These are phyloP conservation scores for Onygenales sp. DNA, from an alignment of 2,329 filamentous ascomycete genomes.

Conservation along the genomic window DNA sequence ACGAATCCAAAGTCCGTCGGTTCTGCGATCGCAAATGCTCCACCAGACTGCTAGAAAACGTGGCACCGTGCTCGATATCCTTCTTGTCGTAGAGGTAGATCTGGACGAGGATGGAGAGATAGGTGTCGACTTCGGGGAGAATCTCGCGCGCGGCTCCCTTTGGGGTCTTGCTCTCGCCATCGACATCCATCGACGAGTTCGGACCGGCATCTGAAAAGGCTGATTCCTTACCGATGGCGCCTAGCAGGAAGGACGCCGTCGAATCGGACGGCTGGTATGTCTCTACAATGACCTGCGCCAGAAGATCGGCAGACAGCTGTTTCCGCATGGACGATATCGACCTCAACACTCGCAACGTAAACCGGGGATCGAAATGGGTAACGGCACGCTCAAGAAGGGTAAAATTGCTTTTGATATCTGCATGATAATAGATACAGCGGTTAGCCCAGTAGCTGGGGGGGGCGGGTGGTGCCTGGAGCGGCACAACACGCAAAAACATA, in stretches of 20 bases:
- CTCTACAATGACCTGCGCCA: conserved; percentile 71
- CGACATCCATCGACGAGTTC: conserved; percentile 63
- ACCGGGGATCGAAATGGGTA: conserved; percentile 85
- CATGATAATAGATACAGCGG: not conserved
- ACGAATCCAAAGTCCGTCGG: conserved; percentile 83
- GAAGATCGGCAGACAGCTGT: conserved; percentile 70
- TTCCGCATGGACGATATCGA: conserved; percentile 95
- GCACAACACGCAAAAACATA: conserved; percentile 16
- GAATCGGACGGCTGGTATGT: conserved; percentile 62
- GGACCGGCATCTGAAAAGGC: conserved; percentile 51
- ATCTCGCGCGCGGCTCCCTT: conserved; percentile 65
- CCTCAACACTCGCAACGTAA: conserved; percentile 84
- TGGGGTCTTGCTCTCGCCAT: conserved; percentile 51
- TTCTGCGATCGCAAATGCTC: conserved; percentile 83
- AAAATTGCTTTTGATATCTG: conserved; percentile 95
- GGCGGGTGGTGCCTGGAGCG: not conserved
- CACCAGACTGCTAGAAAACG: conserved; percentile 75
- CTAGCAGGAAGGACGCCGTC: conserved; percentile 60
- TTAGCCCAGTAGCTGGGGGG: not conserved
- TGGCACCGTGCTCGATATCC: conserved; percentile 66
- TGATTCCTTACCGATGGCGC: conserved; percentile 58
- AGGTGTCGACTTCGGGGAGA: conserved; percentile 79
- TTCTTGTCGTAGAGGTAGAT: conserved; percentile 83
- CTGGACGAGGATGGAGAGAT: conserved; percentile 76
- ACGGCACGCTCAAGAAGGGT: conserved; percentile 85